Conservation (phyloP, 305 asterid genomes). For the Solanum hybrid region DNA sequence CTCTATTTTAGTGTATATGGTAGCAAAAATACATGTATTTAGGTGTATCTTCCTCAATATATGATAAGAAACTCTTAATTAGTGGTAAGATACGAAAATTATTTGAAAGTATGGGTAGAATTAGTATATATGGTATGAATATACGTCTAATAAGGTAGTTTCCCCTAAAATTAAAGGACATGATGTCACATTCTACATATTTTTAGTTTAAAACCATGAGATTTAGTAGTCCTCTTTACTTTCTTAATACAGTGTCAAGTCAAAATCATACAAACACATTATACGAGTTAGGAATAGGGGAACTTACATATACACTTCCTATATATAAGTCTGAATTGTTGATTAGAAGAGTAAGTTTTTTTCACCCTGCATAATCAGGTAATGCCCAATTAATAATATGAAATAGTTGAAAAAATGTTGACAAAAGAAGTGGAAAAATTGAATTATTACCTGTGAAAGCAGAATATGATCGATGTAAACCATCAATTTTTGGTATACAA, state of each 20-base stretch:
- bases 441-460: neutral
- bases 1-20: no score
- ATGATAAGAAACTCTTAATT: neutral
- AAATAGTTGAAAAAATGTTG: neutral
- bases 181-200: neutral
- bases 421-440: neutral
- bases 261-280: neutral
- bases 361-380: neutral
- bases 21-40: neutral
- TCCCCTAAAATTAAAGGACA: neutral
- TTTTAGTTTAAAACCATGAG: neutral
- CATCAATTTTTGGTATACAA: neutral
- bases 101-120: neutral
- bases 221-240: no score
- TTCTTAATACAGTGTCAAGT: neutral
- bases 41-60: neutral
- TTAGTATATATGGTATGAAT: neutral
- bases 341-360: neutral
- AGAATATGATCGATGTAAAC: neutral
- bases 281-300: neutral
- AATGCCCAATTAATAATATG: neutral
- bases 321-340: neutral
- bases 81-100: neutral
- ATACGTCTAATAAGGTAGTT: no score
- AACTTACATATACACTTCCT: neutral